Conservation (phyloP, 768 basidiomycete species). For the Leucogyrophana mollusca region DNA sequence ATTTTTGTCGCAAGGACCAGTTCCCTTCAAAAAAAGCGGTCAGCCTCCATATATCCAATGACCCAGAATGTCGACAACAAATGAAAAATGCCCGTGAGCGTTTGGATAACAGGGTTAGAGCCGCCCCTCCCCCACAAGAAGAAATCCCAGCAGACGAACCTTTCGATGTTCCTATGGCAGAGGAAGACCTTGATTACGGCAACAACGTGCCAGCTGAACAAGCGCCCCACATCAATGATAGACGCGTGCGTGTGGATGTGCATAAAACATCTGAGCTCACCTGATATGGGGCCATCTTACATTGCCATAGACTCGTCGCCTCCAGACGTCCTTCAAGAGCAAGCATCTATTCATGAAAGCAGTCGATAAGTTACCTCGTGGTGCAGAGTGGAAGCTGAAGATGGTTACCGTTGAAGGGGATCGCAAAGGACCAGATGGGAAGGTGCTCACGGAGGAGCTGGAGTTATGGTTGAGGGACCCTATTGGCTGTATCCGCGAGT, state of each 20-base stretch:
- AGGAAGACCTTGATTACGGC: neutral
- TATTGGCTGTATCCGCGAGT: slow-evolving; percentile 22
- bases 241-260: slow-evolving; percentile 8
- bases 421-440: slow-evolving; percentile 7
- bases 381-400: slow-evolving; percentile 12
- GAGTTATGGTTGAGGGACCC: slow-evolving; percentile 25
- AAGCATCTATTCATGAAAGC: neutral
- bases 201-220: neutral
- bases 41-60: neutral
- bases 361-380: slow-evolving; percentile 11
- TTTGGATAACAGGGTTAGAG: neutral
- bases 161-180: neutral
- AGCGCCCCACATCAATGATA: neutral
- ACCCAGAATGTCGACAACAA: neutral
- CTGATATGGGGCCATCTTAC: neutral
- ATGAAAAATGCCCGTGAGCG: neutral
- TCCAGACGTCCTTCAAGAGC: neutral
- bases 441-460: slow-evolving; percentile 7
- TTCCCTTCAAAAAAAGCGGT: neutral
- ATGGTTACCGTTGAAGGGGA: slow-evolving; percentile 10
- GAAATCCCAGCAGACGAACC: neutral
- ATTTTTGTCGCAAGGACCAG: neutral
- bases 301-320: neutral
- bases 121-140: neutral
- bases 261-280: slow-evolving; percentile 7